Conservation (phyloP, 495 filamentous ascomycete genomes). For the Penicillium flavigenum region DNA sequence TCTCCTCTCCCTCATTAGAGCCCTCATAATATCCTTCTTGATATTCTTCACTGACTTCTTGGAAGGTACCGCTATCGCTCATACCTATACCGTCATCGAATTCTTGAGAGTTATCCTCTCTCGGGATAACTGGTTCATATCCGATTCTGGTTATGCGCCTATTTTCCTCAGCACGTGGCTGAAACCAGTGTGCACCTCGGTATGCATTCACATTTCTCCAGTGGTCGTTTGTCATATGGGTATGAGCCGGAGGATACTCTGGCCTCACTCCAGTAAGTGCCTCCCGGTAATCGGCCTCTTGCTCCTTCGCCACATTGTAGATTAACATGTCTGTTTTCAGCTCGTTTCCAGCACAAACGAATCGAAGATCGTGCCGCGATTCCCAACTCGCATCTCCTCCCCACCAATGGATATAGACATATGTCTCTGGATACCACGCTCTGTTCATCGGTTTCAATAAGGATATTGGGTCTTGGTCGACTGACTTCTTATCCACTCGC, state of each 20-base stretch:
- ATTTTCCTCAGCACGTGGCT: conserved; percentile 1
- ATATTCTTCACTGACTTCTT: neutral
- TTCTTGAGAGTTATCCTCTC: neutral
- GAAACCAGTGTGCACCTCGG: conserved; percentile 1
- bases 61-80: neutral
- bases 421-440: conserved; percentile 2
- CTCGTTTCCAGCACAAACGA: neutral
- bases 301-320: conserved; percentile 3
- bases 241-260: neutral
- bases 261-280: conserved; percentile 1
- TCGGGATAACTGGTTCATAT: neutral
- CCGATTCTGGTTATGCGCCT: neutral
- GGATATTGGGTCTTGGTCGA: conserved; percentile 1
- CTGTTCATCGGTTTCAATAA: neutral
- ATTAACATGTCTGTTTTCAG: conserved; percentile 3
- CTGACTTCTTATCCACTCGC: neutral
- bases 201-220: conserved; percentile 1
- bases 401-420: conserved; percentile 1
- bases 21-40: conserved; percentile 1
- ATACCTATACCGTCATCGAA: neutral
- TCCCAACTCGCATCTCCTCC: neutral
- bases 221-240: neutral
- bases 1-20: neutral
- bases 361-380: neutral
- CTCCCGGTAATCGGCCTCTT: neutral